Evolutionary conservation across 495 filamentous ascomycete genomes (phyloP), one percentile per base, ranked within the genome.

Genomic region (Sabuloglossum arenarium): DNA sequence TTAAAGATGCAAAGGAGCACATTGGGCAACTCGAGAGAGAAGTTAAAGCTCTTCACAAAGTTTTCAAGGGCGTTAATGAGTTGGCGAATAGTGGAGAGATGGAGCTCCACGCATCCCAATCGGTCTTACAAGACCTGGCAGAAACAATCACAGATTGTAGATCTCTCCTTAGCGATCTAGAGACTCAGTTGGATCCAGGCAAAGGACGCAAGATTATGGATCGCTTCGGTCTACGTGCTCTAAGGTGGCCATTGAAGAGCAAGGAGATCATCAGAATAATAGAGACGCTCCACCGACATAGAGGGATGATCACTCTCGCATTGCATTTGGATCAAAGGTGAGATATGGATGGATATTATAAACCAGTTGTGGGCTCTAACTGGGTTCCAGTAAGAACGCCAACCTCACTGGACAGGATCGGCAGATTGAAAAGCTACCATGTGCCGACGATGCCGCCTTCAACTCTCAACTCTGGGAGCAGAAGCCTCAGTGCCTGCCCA

Each of bases 401-500:
- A 11, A n/a, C n/a, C n/a, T 11, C 30, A 14, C 34, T 3, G 39
- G 21, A n/a, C 39, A 43, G n/a, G 19, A 23, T n/a, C 34, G 14
- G 12, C 16, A 43, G 4, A 19, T 55, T 23, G 12, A 12, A 8
- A 19, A 25, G 28, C 29, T 55, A 8, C 53, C 53, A 14, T n/a
- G 14, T 27, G 31, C 53, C 25, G 21, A 55, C 11, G 14, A 21
- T 21, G 53, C 53, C 0, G 28, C 53, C 12, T 55, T 55, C 31
- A 42, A 37, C 14, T 42, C 53, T 0, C 14, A 5, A 24, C 6
- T 5, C 19, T 10, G 42, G 9, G 12, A 55, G 16, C 53, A 55
- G 10, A n/a, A 55, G 28, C 16, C 29, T 14, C 25, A 39, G 9
- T 73, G 66, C 58, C 60, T 69, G 21, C 58, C 50, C 23, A 64